These are phyloP conservation scores for Fusarium staphyleae DNA, from an alignment of 2,329 filamentous ascomycete species.

Conservation along the genomic window DNA sequence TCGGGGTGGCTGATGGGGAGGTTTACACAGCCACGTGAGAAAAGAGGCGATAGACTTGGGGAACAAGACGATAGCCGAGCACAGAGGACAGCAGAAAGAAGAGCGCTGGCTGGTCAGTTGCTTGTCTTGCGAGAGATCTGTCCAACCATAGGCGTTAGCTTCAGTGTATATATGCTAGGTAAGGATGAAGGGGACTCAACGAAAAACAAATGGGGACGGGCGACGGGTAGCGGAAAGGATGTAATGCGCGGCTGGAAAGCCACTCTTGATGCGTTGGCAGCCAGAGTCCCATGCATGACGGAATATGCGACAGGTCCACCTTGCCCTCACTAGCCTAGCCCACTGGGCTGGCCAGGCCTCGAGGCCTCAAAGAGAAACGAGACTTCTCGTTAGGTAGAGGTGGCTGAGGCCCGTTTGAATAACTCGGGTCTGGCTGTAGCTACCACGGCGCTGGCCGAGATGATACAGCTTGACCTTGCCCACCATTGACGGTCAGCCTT, in stretches of 20 bases:
- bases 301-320: conserved; percentile 58
- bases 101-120: conserved; percentile 37
- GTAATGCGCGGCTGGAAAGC: conserved; percentile 40
- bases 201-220: conserved; percentile 34
- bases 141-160: conserved; percentile 49
- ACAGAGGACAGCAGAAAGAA: conserved; percentile 29
- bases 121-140: conserved; percentile 40
- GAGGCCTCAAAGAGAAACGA: conserved; percentile 26
- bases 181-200: conserved; percentile 35
- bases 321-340: conserved; percentile 32
- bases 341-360: conserved; percentile 26
- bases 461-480: conserved; percentile 12
- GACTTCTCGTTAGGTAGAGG: conserved; percentile 16
- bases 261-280: conserved; percentile 50
- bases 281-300: conserved; percentile 61
- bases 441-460: conserved; percentile 20
- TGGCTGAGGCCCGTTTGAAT: neutral
- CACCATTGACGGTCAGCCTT: conserved; percentile 10
- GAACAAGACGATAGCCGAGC: conserved; percentile 12
- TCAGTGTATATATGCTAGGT: conserved; percentile 43
- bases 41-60: conserved; percentile 22
- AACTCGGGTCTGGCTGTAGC: neutral
- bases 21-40: conserved; percentile 55
- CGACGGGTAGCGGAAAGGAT: conserved; percentile 35
- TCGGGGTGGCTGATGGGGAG: conserved; percentile 44